phyloP scores from a whole-genome alignment of 352 stramenopile genomes.

The Pythium biforme region DNA sequence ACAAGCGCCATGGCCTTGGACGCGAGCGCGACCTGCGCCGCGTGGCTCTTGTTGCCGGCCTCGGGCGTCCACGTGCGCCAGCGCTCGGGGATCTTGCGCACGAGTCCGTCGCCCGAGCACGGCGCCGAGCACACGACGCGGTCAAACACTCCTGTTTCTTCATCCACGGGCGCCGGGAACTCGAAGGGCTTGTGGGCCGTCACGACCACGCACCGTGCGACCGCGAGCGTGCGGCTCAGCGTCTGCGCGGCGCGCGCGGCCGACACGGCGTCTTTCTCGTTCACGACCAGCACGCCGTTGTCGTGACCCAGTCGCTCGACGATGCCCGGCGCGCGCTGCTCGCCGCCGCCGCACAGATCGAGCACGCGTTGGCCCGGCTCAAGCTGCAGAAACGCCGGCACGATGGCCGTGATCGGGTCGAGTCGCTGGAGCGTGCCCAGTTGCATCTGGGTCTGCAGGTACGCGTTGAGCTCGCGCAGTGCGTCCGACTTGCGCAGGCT shows the following conservation, averaged over 20 bases:
- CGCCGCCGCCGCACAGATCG: slow-evolving; percentile 67
- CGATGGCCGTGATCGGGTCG: slow-evolving; percentile 95
- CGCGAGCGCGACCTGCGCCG: slow-evolving; percentile 82
- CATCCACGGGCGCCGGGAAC: slow-evolving; percentile 44
- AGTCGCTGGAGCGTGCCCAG: slow-evolving; percentile 91
- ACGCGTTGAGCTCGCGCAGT: slow-evolving; percentile 90
- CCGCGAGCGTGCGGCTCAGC: slow-evolving; percentile 52
- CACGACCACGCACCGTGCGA: slow-evolving; percentile 51
- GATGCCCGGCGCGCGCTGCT: slow-evolving; percentile 64
- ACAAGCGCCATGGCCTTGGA: slow-evolving; percentile 50
- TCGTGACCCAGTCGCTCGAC: slow-evolving; percentile 29
- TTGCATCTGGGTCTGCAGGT: slow-evolving; percentile 88
- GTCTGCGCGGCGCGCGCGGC: slow-evolving; percentile 47
- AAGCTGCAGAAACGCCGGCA: slow-evolving; percentile 92
- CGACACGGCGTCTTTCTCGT: slow-evolving; percentile 61
- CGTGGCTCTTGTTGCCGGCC: slow-evolving; percentile 50
- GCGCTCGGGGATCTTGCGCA: slow-evolving; percentile 76
- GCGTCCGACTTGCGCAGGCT: slow-evolving; percentile 85
- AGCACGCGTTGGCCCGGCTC: slow-evolving; percentile 76
- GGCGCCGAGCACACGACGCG: slow-evolving; percentile 72
- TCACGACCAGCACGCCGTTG: slow-evolving; percentile 60
- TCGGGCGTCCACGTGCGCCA: slow-evolving; percentile 74
- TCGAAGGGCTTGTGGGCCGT: slow-evolving; percentile 73
- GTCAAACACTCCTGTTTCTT: slow-evolving; percentile 43
- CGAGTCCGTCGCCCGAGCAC: slow-evolving; percentile 77